Evolutionary conservation across 2,329 filamentous ascomycete species (phyloP).

Genomic region (Aspergillus texensis): DNA sequence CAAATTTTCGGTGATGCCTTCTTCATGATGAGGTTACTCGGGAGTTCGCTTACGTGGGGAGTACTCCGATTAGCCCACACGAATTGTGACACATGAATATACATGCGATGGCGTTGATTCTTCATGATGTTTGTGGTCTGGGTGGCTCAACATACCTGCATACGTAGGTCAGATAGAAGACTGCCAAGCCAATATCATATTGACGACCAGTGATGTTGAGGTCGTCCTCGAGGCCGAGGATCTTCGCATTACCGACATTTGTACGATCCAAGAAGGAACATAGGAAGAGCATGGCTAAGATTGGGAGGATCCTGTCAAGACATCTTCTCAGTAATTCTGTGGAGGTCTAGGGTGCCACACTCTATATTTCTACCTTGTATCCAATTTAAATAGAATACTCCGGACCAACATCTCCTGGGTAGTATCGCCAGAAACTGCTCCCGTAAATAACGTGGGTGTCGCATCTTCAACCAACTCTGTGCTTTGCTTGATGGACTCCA

Average conservation of each 20-base stretch:
- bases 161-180: conserved; percentile 62
- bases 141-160: conserved; percentile 53
- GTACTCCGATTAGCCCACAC: not conserved
- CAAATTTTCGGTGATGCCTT: conserved; percentile 62
- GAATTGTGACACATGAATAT: not conserved
- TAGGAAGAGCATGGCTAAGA: conserved; percentile 66
- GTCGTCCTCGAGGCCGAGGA: conserved; percentile 63
- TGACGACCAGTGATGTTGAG: conserved; percentile 62
- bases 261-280: conserved; percentile 69
- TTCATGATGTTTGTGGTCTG: not conserved
- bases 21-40: conserved; percentile 66
- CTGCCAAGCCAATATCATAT: conserved; percentile 65
- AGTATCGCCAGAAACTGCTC: conserved; percentile 16
- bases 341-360: not conserved
- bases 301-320: conserved; percentile 58
- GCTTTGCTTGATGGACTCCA: conserved; percentile 23
- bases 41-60: conserved; percentile 58
- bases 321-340: not conserved
- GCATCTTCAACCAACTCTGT: conserved; percentile 27
- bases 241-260: conserved; percentile 73
- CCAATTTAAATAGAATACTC: conserved; percentile 56
- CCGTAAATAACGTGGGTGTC: conserved; percentile 17
- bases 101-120: not conserved
- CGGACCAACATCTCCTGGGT: conserved; percentile 40
- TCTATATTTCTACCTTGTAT: conserved; percentile 47